Evolutionary conservation across 2,329 filamentous ascomycete genomes (phyloP).

Genomic region (Arthroderma uncinatum): DNA sequence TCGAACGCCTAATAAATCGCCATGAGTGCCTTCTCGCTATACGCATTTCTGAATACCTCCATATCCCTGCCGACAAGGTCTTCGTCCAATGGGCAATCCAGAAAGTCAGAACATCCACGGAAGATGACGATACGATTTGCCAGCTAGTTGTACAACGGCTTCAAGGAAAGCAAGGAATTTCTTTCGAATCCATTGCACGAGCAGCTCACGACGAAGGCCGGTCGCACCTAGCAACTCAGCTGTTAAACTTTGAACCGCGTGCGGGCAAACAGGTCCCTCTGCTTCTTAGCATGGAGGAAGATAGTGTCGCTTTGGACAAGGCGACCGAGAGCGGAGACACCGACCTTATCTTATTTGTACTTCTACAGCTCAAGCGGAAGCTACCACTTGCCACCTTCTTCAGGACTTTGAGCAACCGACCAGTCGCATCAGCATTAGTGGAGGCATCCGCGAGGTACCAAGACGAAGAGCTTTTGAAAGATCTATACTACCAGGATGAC

Average conservation of each 20-base stretch:
- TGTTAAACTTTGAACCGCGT: constrained; percentile 86
- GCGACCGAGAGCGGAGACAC: constrained; percentile 92
- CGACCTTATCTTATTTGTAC: constrained; percentile 80
- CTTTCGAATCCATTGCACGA: constrained; percentile 85
- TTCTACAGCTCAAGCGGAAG: constrained; percentile 80
- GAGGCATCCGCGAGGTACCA: constrained; percentile 72
- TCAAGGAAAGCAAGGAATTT: constrained; percentile 79
- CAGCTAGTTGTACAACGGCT: constrained; percentile 76
- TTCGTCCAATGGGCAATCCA: constrained; percentile 96
- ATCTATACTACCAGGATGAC: constrained; percentile 96
- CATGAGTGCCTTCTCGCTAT: constrained; percentile 86
- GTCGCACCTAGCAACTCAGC: constrained; percentile 72
- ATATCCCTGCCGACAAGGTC: constrained; percentile 74
- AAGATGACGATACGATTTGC: constrained; percentile 81
- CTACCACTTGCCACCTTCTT: constrained; percentile 86
- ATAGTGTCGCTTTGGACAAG: constrained; percentile 88
- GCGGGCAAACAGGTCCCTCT: constrained; percentile 94
- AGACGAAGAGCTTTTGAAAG: constrained; percentile 74
- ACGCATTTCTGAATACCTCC: constrained; percentile 75
- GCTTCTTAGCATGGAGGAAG: constrained; percentile 87
- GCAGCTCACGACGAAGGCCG: constrained; percentile 92
- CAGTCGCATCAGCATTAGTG: constrained; percentile 77
- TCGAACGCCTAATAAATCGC: constrained; percentile 73
- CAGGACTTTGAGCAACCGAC: constrained; percentile 73
- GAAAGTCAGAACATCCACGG: constrained; percentile 75